Evolutionary conservation across 176 grass and related monocot genomes (phyloP).

Genomic region (Carex scoparia): DNA sequence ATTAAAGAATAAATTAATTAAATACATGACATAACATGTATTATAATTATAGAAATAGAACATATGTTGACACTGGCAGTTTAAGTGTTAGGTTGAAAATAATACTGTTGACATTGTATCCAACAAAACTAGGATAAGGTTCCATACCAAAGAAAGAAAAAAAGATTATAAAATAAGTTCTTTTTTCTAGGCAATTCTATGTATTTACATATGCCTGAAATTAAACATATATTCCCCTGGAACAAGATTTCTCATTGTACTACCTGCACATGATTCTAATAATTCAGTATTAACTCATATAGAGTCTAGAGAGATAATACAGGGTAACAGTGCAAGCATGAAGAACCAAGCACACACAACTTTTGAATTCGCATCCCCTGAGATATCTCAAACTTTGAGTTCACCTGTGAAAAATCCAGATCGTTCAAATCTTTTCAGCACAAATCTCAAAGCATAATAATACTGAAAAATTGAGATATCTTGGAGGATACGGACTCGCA

Average conservation of each 20-base stretch:
- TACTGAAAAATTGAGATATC: no score
- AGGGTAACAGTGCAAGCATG: background rate
- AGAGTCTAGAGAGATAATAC: background rate
- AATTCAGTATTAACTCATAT: background rate
- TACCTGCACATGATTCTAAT: constrained; percentile 3
- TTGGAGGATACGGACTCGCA: background rate
- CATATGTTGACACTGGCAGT: no score
- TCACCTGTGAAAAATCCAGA: no score
- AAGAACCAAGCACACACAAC: constrained; percentile 5
- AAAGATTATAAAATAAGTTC: background rate
- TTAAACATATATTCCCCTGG: background rate
- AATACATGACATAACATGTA: no score
- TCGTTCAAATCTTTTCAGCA: no score
- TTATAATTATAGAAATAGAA: no score
- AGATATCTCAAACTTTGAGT: no score
- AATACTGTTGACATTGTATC: no score
- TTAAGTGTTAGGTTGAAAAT: no score
- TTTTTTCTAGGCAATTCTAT: background rate
- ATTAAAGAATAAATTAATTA: no score
- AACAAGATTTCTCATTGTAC: background rate
- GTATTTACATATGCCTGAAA: constrained; percentile 3
- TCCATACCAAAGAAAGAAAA: background rate
- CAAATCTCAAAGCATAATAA: no score
- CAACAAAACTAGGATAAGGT: background rate
- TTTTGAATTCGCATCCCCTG: no score